phyloP scores from a whole-genome alignment of 169 alveolate genomes.

The Plasmodium reichenowi region DNA sequence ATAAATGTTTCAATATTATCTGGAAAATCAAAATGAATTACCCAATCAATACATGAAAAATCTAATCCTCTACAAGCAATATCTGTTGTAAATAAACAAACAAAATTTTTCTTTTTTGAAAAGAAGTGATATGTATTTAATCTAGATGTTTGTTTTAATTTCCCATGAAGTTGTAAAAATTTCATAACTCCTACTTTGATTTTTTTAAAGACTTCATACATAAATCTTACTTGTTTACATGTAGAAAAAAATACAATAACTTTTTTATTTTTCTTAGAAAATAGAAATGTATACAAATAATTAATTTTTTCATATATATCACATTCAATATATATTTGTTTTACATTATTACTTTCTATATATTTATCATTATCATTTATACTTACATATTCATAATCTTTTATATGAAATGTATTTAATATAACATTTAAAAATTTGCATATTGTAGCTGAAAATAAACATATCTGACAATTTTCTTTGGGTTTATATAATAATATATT shows the following conservation, averaged over 20 bases:
- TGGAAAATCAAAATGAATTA: constrained; percentile 98
- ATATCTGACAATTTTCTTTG: constrained; percentile 66
- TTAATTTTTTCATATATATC: constrained; percentile 90
- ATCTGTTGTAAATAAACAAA: constrained; percentile 93
- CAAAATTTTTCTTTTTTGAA: constrained; percentile 72
- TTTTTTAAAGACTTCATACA: constrained; percentile 92
- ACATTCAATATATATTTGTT: constrained; percentile 67
- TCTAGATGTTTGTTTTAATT: constrained; percentile 88
- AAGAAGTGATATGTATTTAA: constrained; percentile 71
- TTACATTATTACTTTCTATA: constrained; percentile 67
- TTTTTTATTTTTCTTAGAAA: constrained; percentile 91
- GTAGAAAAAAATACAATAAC: constrained; percentile 93
- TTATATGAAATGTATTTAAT: constrained; percentile 56
- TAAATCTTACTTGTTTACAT: constrained; percentile 95
- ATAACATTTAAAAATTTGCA: constrained; percentile 60
- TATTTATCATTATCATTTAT: constrained; percentile 64
- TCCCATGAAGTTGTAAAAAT: constrained; percentile 93
- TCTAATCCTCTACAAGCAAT: constrained; percentile 99
- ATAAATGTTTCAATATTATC: constrained; percentile 96
- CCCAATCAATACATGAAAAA: constrained; percentile 98
- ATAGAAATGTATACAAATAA: constrained; percentile 91
- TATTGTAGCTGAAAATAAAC: constrained; percentile 67
- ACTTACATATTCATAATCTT: constrained; percentile 72
- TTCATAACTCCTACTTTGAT: constrained; percentile 89
- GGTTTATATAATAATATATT: constrained; percentile 61